Conservation (phyloP, 495 filamentous ascomycete genomes). For the Xylaria flabelliformis region DNA sequence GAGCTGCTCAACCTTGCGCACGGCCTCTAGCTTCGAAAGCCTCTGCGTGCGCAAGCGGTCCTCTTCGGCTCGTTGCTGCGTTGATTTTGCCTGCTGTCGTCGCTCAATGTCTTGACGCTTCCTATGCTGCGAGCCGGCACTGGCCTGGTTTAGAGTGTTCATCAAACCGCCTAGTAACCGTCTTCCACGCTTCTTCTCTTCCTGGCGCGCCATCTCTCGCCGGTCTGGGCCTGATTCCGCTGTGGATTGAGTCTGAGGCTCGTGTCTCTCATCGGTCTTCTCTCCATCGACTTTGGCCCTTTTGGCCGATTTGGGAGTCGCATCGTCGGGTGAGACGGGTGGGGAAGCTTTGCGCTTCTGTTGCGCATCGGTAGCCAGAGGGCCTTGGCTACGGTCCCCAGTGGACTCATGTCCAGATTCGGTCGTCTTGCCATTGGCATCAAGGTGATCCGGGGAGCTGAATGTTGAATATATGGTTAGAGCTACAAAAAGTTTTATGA, state of each 20-base stretch:
- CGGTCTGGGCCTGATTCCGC: slow-evolving; percentile 42
- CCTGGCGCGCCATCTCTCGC: slow-evolving; percentile 60
- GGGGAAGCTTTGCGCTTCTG: slow-evolving; percentile 41
- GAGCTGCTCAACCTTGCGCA: slow-evolving; percentile 72
- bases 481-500: slow-evolving; percentile 25
- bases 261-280: slow-evolving; percentile 34
- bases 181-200: slow-evolving; percentile 87
- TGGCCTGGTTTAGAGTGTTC: slow-evolving; percentile 84
- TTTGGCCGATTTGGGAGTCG: slow-evolving; percentile 37
- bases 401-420: slow-evolving; percentile 25
- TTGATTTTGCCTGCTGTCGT: slow-evolving; percentile 83
- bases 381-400: neutral
- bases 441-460: slow-evolving; percentile 32
- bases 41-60: slow-evolving; percentile 69
- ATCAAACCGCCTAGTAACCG: slow-evolving; percentile 89
- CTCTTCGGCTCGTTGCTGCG: slow-evolving; percentile 69
- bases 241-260: slow-evolving; percentile 39
- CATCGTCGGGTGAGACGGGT: slow-evolving; percentile 24
- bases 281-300: slow-evolving; percentile 37
- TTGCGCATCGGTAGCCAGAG: neutral
- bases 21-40: slow-evolving; percentile 63
- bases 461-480: slow-evolving; percentile 26
- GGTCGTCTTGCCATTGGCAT: slow-evolving; percentile 29
- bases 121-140: slow-evolving; percentile 68
- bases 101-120: slow-evolving; percentile 88